phyloP scores from a whole-genome alignment of 805 yeast species.

The Pichia deserticola region DNA sequence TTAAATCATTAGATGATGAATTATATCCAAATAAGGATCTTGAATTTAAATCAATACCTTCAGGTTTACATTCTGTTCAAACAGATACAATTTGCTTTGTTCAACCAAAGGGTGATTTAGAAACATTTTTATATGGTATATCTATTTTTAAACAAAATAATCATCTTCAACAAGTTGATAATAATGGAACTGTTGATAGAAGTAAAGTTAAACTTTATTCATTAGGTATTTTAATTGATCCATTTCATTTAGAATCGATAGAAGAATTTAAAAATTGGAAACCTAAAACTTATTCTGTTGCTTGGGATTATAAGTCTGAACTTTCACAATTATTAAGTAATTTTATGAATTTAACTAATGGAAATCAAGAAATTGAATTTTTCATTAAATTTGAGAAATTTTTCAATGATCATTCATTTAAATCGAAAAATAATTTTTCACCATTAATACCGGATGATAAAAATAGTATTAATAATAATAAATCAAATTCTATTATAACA shows the following conservation, averaged over 20 bases:
- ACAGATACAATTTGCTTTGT: conserved; percentile 50
- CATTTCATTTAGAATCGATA: conserved; percentile 18
- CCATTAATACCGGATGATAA: background rate
- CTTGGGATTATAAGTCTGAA: conserved; percentile 36
- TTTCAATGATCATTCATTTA: background rate
- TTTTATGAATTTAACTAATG: conserved; percentile 18
- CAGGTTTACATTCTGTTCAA: conserved; percentile 52
- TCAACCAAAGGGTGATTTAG: conserved; percentile 17
- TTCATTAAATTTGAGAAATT: conserved; percentile 1
- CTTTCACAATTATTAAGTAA: conserved; percentile 27
- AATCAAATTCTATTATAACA: background rate
- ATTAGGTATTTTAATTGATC: conserved; percentile 52
- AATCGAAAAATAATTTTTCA: background rate
- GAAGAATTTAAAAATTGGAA: conserved; percentile 27
- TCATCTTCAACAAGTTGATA: conserved; percentile 9
- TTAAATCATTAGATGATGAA: conserved; percentile 22
- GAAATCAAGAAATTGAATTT: conserved; percentile 12
- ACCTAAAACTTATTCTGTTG: conserved; percentile 34
- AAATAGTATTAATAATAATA: background rate
- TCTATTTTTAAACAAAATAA: conserved; percentile 43
- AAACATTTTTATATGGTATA: conserved; percentile 37
- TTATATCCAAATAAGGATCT: conserved; percentile 33
- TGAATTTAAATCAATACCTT: conserved; percentile 61
- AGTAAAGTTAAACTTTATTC: conserved; percentile 53
- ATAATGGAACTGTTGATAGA: conserved; percentile 27